Evolutionary conservation across 768 basidiomycete species (phyloP).

Genomic region (Tulasnella sp.): DNA sequence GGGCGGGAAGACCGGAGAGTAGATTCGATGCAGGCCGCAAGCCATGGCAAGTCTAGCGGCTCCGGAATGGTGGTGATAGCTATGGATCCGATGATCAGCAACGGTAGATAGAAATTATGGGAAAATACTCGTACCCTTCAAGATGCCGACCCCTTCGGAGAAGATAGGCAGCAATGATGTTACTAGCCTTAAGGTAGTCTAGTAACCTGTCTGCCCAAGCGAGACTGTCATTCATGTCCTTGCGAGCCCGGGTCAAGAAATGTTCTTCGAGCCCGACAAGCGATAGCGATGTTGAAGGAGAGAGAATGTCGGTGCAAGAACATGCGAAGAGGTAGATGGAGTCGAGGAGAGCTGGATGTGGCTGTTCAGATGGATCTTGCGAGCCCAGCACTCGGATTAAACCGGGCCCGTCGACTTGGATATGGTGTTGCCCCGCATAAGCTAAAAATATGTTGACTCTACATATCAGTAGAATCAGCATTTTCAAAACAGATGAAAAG

Average conservation of each 20-base stretch:
- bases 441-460: constrained; percentile 8
- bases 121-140: neutral
- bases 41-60: neutral
- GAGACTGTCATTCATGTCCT: neutral
- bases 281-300: neutral
- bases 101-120: neutral
- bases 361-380: neutral
- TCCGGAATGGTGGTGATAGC: neutral
- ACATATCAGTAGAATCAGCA: neutral
- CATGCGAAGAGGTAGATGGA: constrained; percentile 16
- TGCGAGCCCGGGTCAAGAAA: neutral
- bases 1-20: neutral
- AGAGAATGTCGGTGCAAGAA: neutral
- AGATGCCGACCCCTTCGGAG: neutral
- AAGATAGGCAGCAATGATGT: neutral
- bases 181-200: neutral
- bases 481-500: neutral
- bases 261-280: neutral
- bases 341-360: constrained; percentile 14
- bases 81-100: neutral
- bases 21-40: neutral
- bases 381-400: neutral
- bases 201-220: neutral
- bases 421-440: neutral
- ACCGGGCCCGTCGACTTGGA: constrained; percentile 1